Base-by-base conservation (phyloP, 352 stramenopile genomes). In the Phytophthora macrochlamydospora region DNA sequence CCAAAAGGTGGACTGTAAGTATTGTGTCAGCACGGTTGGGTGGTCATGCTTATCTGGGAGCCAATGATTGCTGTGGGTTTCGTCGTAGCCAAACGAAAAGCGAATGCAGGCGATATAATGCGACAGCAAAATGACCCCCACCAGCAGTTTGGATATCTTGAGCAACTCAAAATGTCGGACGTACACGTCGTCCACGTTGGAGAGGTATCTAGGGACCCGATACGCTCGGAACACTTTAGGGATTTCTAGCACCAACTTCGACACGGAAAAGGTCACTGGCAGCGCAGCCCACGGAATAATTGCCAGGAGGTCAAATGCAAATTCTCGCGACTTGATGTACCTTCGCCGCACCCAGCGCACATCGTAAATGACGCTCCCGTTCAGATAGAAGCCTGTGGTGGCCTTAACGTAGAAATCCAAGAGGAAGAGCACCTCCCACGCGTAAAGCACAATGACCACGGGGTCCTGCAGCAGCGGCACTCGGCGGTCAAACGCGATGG, bases 1-100 rank as follows among this genome's bases (percentile, higher is more conserved):
- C 81, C 81, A 88, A 44, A 90, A 90, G n/a, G 85, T 63, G 1
- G 78, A 70, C 46, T 73, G 73, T 4, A 87, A 43, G 32, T 90
- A 90, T 29, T 83, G 40, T 0, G 50, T 69, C 0, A 53, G 55
- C 0, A 24, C 33, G 0, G 67, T 71, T 4, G 67, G 13, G 8
- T 75, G 28, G 0, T 32, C 37, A 1, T 59, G 54, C 4, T 45
- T 48, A 1, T 38, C 43, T 2, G 79, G 71, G 1, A 90, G 55
- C 77, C 78, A 88, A 24, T 77, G 64, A 43, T 84, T 70, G 6
- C 62, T 55, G 31, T 75, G 54, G 46, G 72, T 24, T 0, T 68
- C 58, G 28, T 86, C 73, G 28, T 76, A 80, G 4, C 78, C 78
- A 35, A 88, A 90, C 37, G 57, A 78, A n/a, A 76, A 86, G 1